These are phyloP conservation scores for Kodamaea ohmeri DNA, from an alignment of 1,139 yeast genomes.

Conservation along the genomic window DNA sequence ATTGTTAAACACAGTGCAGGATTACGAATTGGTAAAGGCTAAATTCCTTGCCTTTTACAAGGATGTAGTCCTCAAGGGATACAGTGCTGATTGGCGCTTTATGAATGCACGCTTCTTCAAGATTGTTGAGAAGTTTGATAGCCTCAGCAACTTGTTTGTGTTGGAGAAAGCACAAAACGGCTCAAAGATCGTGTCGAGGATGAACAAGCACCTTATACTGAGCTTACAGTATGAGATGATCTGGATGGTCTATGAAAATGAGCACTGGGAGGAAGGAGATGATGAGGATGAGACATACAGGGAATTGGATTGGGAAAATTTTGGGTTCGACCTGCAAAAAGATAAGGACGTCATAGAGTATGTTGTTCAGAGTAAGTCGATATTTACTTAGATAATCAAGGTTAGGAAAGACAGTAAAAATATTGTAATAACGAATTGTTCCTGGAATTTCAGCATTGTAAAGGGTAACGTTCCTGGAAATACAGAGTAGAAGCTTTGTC, in stretches of 20 bases:
- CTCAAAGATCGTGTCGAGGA: slow-evolving; percentile 27
- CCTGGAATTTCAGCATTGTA: no score
- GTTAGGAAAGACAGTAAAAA: not conserved
- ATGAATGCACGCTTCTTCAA: slow-evolving; percentile 29
- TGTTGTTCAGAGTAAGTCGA: slow-evolving; percentile 18
- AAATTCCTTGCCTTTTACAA: slow-evolving; percentile 29
- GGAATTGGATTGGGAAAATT: slow-evolving; percentile 27
- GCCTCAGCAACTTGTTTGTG: slow-evolving; percentile 16
- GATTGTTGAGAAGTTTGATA: slow-evolving; percentile 32
- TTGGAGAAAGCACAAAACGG: slow-evolving; percentile 10
- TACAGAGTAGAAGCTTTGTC: no score
- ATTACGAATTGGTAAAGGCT: slow-evolving; percentile 31
- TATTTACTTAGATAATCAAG: slow-evolving; percentile 14
- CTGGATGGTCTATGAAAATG: slow-evolving; percentile 37
- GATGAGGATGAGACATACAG: slow-evolving; percentile 10
- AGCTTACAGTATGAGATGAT: slow-evolving; percentile 42
- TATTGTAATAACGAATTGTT: not conserved
- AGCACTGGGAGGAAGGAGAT: slow-evolving; percentile 11
- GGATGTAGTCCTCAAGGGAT: slow-evolving; percentile 20
- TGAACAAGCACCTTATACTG: slow-evolving; percentile 40
- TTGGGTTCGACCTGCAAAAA: slow-evolving; percentile 24
- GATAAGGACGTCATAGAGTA: slow-evolving; percentile 24
- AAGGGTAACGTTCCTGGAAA: no score
- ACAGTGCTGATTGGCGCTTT: slow-evolving; percentile 24
- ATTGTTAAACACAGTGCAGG: slow-evolving; percentile 27